Evolutionary conservation across 1,284 basidiomycete genomes (phyloP), one percentile per base, ranked within the genome.

Genomic region (Rhodotorula sp.): DNA sequence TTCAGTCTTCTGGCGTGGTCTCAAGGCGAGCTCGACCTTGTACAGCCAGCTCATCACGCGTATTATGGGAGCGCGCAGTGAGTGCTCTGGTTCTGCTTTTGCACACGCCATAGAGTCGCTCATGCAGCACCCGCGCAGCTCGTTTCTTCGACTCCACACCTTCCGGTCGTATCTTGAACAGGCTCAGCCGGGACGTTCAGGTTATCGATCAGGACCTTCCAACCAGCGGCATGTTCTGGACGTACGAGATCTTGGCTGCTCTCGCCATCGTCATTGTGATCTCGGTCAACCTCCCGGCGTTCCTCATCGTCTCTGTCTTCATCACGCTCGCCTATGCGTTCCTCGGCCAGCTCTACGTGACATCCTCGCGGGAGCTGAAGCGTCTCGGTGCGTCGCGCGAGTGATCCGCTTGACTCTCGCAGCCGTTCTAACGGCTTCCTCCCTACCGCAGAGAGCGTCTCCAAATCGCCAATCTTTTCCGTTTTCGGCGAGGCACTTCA

Each of bases 151-250:
- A 79, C 60, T 66, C 69, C 43, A 79, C 79, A 3, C 78, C 79
- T 20, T 80, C 81, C 5, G 85, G 85, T 5, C 81, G 85, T 3
- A 85, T 86, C 73, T 80, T 85, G 69, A 86, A 86, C 73, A 80
- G 85, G 15, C 80, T 82, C 52, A 78, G 77, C 20, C 76, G 73
- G 23, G 72, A 69, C 62, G 81, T 85, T 69, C 82, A 84, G 59
- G 82, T 83, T 0, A 80, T 86, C 66, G 85, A 86, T 77, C 82
- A 83, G 49, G 82, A 83, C 66, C 77, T 82, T 1, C 78, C 80
- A 12, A 34, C 68, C 72, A 79, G 82, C 29, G 70, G 82, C 63
- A 78, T 83, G 69, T 79, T 82, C 68, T 80, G 84, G 29, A 78
- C 72, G 7, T 64, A 71, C 49, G 77, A 78, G 59, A 54, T 75